phyloP scores from a whole-genome alignment of 371 early-diverging fungal species.

The Mortierella sp. region DNA sequence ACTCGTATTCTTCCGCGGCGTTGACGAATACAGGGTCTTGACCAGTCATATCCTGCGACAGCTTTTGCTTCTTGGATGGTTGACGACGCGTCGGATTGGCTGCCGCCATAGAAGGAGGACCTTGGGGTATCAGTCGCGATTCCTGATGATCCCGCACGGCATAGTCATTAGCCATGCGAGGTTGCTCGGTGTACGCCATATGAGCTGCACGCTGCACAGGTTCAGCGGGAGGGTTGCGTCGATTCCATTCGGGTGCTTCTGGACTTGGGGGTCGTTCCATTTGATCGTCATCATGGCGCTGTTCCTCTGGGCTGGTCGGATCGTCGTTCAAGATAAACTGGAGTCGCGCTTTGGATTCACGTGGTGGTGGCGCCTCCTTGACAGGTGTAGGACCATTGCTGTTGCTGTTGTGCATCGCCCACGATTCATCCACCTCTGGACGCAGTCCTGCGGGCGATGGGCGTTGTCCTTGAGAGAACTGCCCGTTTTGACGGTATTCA shows the following conservation, averaged over 20 bases:
- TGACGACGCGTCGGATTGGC: slow-evolving; percentile 18
- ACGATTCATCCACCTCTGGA: slow-evolving; percentile 12
- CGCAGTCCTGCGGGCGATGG: background rate
- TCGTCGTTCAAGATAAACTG: slow-evolving; percentile 55
- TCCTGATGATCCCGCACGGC: slow-evolving; percentile 2
- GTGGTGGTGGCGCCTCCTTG: slow-evolving; percentile 13
- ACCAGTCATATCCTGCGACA: slow-evolving; percentile 24
- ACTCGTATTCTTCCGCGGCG: slow-evolving; percentile 28
- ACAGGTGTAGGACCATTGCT: background rate
- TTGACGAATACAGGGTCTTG: slow-evolving; percentile 1
- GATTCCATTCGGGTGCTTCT: slow-evolving; percentile 5
- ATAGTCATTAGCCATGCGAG: slow-evolving; percentile 15
- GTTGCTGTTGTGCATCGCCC: background rate
- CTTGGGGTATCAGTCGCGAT: background rate
- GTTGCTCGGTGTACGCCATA: slow-evolving; percentile 8
- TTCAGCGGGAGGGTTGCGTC: background rate
- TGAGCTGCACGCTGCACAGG: background rate
- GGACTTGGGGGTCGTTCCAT: slow-evolving; percentile 14
- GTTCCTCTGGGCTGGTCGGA: slow-evolving; percentile 22
- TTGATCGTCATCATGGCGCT: slow-evolving; percentile 11
- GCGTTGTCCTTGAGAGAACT: background rate
- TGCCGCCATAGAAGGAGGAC: background rate
- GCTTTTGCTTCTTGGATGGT: slow-evolving; percentile 32
- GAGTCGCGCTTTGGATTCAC: slow-evolving; percentile 38
- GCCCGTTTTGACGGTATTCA: slow-evolving; percentile 2